Percentiles rank a stretch among this genome's conserved stretches.
Evolutionary conservation across 371 early-diverging fungal species (phyloP).

Genomic region (Rhizomucor miehei): DNA sequence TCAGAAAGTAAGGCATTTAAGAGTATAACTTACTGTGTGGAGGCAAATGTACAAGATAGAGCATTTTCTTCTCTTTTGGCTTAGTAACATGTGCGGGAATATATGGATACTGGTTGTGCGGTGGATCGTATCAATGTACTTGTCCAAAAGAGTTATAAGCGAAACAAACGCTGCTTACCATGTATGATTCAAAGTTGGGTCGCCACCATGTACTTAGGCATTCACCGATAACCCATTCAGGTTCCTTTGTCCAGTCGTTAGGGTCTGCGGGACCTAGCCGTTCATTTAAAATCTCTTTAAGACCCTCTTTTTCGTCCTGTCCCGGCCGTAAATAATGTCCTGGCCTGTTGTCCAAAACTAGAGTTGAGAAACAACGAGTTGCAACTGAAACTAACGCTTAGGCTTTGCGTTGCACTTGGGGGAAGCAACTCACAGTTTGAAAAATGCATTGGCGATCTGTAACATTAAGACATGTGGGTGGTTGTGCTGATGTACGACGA

Average conservation of each 20-base stretch:
- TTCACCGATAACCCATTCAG: conserved; percentile 75
- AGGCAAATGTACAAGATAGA: conserved; percentile 76
- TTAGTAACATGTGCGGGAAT: conserved; percentile 75
- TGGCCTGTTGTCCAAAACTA: conserved; percentile 46
- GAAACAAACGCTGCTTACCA: conserved; percentile 46
- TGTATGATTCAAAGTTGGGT: conserved; percentile 74
- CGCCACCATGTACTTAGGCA: conserved; percentile 75
- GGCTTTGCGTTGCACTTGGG: not conserved
- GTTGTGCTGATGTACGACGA: conserved; percentile 79
- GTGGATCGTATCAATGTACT: too few species aligned
- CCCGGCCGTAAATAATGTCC: conserved; percentile 73
- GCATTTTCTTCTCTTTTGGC: conserved; percentile 76
- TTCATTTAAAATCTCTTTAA: conserved; percentile 58
- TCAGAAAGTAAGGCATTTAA: not conserved
- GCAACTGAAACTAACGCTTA: not conserved
- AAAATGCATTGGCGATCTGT: conserved; percentile 73
- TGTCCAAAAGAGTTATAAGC: not conserved
- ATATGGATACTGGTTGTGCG: conserved; percentile 76
- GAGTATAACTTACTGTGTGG: conserved; percentile 55
- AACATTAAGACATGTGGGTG: conserved; percentile 83
- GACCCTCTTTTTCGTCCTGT: conserved; percentile 69
- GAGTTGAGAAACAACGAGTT: not conserved
- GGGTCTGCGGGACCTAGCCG: conserved; percentile 45
- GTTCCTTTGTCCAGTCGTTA: conserved; percentile 23
- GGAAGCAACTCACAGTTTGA: conserved; percentile 68